Percentiles rank a stretch among this genome's conserved stretches.
Conservation (phyloP, 495 filamentous ascomycete species). For the Astrocystis sublimbata region DNA sequence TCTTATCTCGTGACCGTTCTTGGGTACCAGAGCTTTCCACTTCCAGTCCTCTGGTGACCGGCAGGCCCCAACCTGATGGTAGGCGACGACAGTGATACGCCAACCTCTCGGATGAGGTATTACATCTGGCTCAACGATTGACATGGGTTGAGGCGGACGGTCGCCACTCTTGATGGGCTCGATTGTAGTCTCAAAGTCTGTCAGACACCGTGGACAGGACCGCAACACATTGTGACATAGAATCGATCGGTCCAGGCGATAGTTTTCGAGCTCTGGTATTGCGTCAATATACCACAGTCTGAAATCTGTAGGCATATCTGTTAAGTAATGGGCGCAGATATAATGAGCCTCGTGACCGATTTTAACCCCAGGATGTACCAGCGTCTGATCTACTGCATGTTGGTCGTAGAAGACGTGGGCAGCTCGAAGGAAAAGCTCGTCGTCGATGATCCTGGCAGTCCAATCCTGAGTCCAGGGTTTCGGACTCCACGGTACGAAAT, state of each 20-base stretch:
- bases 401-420: background rate
- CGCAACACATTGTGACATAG: constrained; percentile 1
- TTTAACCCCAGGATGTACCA: background rate
- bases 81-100: background rate
- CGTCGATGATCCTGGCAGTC: constrained; percentile 15
- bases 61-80: background rate
- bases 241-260: background rate
- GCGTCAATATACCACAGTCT: background rate
- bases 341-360: background rate
- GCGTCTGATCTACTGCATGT: background rate
- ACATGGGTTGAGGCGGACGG: background rate
- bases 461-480: constrained; percentile 16
- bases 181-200: background rate
- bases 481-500: constrained; percentile 10
- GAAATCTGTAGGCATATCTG: background rate
- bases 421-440: constrained; percentile 20
- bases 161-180: background rate
- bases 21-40: background rate
- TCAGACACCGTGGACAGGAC: background rate
- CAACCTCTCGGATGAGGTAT: background rate
- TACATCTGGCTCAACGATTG: background rate
- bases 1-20: background rate
- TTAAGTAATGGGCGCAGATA: background rate
- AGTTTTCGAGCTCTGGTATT: background rate
- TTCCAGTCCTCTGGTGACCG: constrained; percentile 3